phyloP scores from a whole-genome alignment of 2,329 filamentous ascomycete species.

The Fusarium kyushuense region DNA sequence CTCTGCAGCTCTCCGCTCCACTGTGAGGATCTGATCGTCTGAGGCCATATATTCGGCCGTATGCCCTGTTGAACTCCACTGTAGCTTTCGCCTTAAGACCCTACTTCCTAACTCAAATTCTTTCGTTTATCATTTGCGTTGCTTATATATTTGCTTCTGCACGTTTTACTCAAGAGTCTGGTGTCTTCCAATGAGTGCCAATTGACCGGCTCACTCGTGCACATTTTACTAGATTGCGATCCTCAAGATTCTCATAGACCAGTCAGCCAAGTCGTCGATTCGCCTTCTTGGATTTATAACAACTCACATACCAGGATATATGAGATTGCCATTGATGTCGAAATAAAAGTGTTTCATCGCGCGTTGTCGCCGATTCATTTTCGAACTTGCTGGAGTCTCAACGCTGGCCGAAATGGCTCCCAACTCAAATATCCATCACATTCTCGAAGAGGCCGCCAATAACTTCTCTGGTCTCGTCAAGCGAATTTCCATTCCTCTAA shows the following conservation, averaged over 20 bases:
- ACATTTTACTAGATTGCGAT: constrained; percentile 6
- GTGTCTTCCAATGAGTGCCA: constrained; percentile 40
- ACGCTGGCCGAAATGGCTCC: constrained; percentile 58
- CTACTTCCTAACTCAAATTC: constrained; percentile 35
- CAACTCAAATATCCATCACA: constrained; percentile 50
- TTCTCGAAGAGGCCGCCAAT: constrained; percentile 51
- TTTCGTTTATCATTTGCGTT: constrained; percentile 35
- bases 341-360: constrained; percentile 42
- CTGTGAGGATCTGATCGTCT: constrained; percentile 41
- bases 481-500: constrained; percentile 71
- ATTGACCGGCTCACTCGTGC: constrained; percentile 20
- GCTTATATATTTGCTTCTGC: constrained; percentile 20
- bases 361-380: constrained; percentile 44
- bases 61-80: constrained; percentile 43
- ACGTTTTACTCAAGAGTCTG: constrained; percentile 41
- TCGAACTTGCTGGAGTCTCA: constrained; percentile 37
- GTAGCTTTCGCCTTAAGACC: constrained; percentile 45
- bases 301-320: constrained; percentile 16
- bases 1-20: constrained; percentile 36
- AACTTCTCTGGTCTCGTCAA: constrained; percentile 59
- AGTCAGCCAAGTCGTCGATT: constrained; percentile 16
- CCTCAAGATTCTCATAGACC: constrained; percentile 12
- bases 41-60: constrained; percentile 46
- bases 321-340: constrained; percentile 43
- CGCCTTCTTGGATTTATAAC: constrained; percentile 1